These are phyloP conservation scores for Apiotrichum gamsii DNA, from an alignment of 1,284 basidiomycete genomes.

Conservation along the genomic window DNA sequence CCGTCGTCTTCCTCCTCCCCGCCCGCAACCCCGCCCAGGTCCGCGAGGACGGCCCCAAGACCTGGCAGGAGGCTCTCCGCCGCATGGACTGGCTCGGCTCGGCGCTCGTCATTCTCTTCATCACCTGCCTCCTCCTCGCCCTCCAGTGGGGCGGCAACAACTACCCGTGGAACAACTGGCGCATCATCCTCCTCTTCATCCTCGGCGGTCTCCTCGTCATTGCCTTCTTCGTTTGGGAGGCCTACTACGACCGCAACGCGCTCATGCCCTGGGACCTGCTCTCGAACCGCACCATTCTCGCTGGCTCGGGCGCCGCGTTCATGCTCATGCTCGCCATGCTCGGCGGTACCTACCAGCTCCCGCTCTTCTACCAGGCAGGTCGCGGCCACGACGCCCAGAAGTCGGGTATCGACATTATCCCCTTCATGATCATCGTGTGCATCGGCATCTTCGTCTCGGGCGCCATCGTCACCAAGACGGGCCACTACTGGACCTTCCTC, in stretches of 20 bases:
- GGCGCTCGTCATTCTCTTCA: conserved; percentile 42
- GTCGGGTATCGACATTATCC: conserved; percentile 50
- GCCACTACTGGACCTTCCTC: conserved; percentile 48
- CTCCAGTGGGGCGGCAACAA: conserved; percentile 50
- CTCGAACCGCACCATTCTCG: conserved; percentile 41
- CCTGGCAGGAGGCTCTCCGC: conserved; percentile 23
- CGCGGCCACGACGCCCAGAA: conserved; percentile 43
- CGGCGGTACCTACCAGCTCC: conserved; percentile 45
- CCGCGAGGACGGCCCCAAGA: not conserved
- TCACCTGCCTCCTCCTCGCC: conserved; percentile 49
- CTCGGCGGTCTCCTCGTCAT: conserved; percentile 42
- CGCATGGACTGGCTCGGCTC: conserved; percentile 49
- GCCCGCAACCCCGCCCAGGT: conserved; percentile 48
- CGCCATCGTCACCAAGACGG: conserved; percentile 40
- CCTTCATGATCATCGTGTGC: conserved; percentile 48
- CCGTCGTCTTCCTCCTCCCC: conserved; percentile 46
- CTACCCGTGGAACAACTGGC: conserved; percentile 34
- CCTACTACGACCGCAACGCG: conserved; percentile 39
- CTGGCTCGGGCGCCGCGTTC: conserved; percentile 42
- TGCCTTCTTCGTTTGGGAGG: conserved; percentile 46
- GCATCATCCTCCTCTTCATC: conserved; percentile 43
- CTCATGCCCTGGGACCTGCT: conserved; percentile 36
- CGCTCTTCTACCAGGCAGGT: conserved; percentile 50
- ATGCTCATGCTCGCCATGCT: conserved; percentile 49
- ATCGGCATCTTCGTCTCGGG: conserved; percentile 46